Evolutionary conservation across 129 eudicot genomes (phyloP), one percentile per base, ranked within the genome.

Genomic region (Silybum marianum): DNA sequence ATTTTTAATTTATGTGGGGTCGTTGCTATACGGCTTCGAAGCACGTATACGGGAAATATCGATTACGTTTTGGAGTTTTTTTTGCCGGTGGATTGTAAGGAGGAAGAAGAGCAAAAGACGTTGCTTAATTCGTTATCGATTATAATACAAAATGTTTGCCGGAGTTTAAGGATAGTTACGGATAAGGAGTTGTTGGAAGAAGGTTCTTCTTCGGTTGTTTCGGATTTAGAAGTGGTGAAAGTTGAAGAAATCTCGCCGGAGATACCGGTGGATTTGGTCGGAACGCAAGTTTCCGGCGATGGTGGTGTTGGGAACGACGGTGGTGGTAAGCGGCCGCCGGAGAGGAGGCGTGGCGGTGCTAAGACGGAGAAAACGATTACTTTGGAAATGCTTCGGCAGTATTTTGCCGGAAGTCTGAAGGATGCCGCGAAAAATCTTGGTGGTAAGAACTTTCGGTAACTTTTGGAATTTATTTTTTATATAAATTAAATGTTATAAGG

Each of bases 341-440:
- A 93, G 84, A 91, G 85, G 54, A 86, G 88, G 63, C 97, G 97
- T 8, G 86, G 86, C 0, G 82, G 86, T 44, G 11, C 78, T 9
- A 91, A 89, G 77, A 89, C 93, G 13, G 99, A 95, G 81, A 95
- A 95, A 80, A 78, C 87, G 28, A 90, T 95, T 60, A 91, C 91
- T 10, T 81, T 93, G 88, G 87, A 93, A 70, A 88, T 93, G 87
- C 92, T 95, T 51, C 85, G 90, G 83, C 97, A 95, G 81, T 90
- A 95, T 86, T 95, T 95, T 88, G 97, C 99, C 10, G 99, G 99
- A 19, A 95, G 99, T 84, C 77, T 95, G 28, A 95, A 93, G 85
- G 99, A 95, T 71, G 99, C 99, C 28, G 99, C 99, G 9, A 95
- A 86, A 80, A 86, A 84, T 86, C 85, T 95, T 76, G 98, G 99